Evolutionary conservation across 129 eudicot genomes (phyloP), one percentile per base, ranked within the genome.

Genomic region (Dittrichia graveolens): DNA sequence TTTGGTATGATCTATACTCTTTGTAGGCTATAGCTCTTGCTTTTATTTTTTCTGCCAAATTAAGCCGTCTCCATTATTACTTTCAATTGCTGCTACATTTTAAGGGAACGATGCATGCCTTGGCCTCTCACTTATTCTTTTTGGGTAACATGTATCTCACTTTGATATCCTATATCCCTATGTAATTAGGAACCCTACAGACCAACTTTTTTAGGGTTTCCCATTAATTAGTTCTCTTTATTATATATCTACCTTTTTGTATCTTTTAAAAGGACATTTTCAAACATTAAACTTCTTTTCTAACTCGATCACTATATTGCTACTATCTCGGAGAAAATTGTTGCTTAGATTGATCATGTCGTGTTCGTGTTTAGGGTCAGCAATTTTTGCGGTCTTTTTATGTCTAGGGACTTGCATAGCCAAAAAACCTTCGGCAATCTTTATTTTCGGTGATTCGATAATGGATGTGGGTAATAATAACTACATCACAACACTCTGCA

Each of bases 381-480:
- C 61, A 24, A 48, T 54, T 44, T 75, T 78, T 16, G 31, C 43
- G 4, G 16, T 67, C 57, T 43, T 78, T 40, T 14, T 62, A 8
- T 65, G 55, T 59, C 48, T 79, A 48, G 56, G 39, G 44, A n/a
- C 58, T 9, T 78, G 79, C 69, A 83, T 46, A 40, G 81, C 85
- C 7, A 39, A 65, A 64, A 52, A 55, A 0, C 3, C 69, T 18
- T 78, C 87, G 15, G 89, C 97, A 38, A 55, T 71, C 53, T 91
- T 87, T 74, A 73, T 91, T 14, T 87, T 87, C 56, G 97, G 97
- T 50, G 95, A 91, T 79, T 91, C 95, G 14, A 40, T 91, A 9
- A 91, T 78, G 5, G 97, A 91, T 50, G 85, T 46, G 5, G 97
- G 95, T 7, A 91, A 91, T 76, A 91, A 91, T 75, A 85, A 91